Conservation (phyloP, 225 moss, liverwort and hornwort species). For the Thuidium tamariscinum region DNA sequence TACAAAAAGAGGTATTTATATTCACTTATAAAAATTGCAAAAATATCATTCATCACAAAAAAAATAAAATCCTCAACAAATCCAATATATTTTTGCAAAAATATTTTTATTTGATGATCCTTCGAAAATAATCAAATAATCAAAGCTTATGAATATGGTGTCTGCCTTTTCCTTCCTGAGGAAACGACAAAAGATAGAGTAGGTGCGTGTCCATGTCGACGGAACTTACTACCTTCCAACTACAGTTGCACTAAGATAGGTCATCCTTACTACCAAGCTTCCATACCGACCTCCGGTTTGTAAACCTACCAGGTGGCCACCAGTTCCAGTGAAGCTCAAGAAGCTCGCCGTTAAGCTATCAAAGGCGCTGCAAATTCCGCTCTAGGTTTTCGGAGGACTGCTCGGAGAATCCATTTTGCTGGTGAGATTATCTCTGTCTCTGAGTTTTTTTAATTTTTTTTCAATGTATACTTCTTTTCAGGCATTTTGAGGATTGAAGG, state of each 20-base stretch:
- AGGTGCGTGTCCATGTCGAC: background rate
- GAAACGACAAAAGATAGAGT: background rate
- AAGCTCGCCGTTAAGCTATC: background rate
- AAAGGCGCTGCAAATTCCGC: background rate
- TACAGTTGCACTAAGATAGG: background rate
- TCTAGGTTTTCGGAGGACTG: background rate
- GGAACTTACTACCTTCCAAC: background rate
- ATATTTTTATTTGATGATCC: background rate
- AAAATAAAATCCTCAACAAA: rapidly evolving
- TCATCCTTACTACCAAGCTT: background rate
- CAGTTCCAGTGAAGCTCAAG: background rate
- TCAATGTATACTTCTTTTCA: too few species aligned
- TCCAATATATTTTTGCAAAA: background rate
- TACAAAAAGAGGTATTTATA: too few species aligned
- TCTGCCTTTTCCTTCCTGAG: background rate
- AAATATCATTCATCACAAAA: background rate
- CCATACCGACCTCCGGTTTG: background rate
- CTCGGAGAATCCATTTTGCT: background rate
- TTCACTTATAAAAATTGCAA: background rate
- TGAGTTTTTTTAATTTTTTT: background rate
- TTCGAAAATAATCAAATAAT: background rate
- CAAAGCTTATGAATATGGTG: background rate
- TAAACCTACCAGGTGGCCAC: background rate
- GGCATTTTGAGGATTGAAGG: background rate
- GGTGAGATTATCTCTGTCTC: background rate